Percentiles rank a stretch among this genome's conserved stretches.
Evolutionary conservation across 2,329 filamentous ascomycete species (phyloP).

Genomic region (Helotiales sp.): DNA sequence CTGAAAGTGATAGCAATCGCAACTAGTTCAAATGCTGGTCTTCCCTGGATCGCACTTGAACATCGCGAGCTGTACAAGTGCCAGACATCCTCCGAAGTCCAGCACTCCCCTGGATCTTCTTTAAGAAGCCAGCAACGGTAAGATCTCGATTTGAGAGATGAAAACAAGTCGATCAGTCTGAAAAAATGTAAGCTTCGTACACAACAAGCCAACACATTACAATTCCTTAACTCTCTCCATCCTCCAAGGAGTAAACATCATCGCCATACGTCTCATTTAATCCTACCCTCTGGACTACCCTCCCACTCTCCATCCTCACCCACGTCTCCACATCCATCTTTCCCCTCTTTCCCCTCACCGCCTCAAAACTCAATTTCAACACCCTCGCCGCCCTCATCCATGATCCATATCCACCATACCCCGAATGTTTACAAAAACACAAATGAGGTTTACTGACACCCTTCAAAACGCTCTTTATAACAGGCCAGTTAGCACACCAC

Average conservation of each 20-base stretch:
- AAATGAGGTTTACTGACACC: constrained; percentile 53
- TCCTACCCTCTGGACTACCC: constrained; percentile 54
- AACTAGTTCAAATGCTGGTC: too few species aligned
- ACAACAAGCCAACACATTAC: neutral
- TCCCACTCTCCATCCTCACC: constrained; percentile 63
- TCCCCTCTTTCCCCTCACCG: constrained; percentile 39
- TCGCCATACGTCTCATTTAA: constrained; percentile 64
- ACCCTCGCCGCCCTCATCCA: constrained; percentile 62
- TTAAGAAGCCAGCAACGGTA: too few species aligned
- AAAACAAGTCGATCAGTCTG: too few species aligned
- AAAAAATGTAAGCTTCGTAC: neutral
- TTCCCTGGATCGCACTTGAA: too few species aligned
- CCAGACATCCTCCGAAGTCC: too few species aligned
- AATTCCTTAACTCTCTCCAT: constrained; percentile 20
- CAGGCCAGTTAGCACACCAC: constrained; percentile 59
- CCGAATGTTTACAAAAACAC: constrained; percentile 69
- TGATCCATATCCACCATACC: constrained; percentile 72
- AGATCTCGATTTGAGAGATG: too few species aligned
- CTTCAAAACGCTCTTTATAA: constrained; percentile 48
- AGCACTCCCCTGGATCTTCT: too few species aligned
- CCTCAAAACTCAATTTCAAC: constrained; percentile 52
- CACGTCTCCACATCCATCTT: constrained; percentile 58
- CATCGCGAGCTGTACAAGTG: too few species aligned
- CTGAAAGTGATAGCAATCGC: too few species aligned
- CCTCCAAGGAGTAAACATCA: constrained; percentile 55